A percentile compares a stretch with the other conserved stretches of the same genome.
Conservation (phyloP, 1,284 basidiomycete species). For the Ganoderma multipileum region DNA sequence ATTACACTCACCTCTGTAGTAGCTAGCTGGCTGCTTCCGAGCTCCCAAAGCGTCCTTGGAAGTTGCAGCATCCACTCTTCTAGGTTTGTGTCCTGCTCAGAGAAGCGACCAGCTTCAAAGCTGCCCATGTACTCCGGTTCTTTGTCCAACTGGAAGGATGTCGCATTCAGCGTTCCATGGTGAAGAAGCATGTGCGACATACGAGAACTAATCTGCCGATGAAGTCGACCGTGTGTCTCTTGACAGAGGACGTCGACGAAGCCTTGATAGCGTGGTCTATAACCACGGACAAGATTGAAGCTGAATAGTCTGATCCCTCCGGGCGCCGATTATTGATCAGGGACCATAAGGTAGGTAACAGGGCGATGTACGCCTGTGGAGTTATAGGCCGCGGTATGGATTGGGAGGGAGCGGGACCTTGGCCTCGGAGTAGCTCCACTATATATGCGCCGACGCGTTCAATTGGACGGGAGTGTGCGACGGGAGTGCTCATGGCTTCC, state of each 20-base stretch:
- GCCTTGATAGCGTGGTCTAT: constrained; percentile 66
- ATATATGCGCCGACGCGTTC: constrained; percentile 76
- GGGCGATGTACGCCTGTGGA: constrained; percentile 66
- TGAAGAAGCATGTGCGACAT: constrained; percentile 36
- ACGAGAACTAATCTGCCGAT: constrained; percentile 74
- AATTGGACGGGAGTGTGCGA: constrained; percentile 46
- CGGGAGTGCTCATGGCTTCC: neutral
- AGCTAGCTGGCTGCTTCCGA: constrained; percentile 62
- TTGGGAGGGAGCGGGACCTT: constrained; percentile 51
- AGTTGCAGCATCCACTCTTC: constrained; percentile 73
- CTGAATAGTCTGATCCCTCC: constrained; percentile 38
- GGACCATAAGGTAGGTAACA: constrained; percentile 88
- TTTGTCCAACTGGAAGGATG: constrained; percentile 60
- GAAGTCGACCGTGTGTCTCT: constrained; percentile 75
- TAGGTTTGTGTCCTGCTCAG: constrained; percentile 47
- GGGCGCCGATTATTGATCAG: constrained; percentile 59
- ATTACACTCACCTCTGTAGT: constrained; percentile 59
- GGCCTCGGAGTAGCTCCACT: constrained; percentile 65
- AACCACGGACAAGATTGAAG: constrained; percentile 54
- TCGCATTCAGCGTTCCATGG: neutral
- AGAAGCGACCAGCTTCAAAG: constrained; percentile 49
- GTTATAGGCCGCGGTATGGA: constrained; percentile 54
- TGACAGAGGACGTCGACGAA: constrained; percentile 65
- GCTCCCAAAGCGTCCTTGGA: constrained; percentile 86
- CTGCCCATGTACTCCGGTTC: constrained; percentile 59